Percentiles rank a stretch among this genome's conserved stretches.
phyloP scores from a whole-genome alignment of 2,329 filamentous ascomycete genomes.

The Fusarium ramigenum region DNA sequence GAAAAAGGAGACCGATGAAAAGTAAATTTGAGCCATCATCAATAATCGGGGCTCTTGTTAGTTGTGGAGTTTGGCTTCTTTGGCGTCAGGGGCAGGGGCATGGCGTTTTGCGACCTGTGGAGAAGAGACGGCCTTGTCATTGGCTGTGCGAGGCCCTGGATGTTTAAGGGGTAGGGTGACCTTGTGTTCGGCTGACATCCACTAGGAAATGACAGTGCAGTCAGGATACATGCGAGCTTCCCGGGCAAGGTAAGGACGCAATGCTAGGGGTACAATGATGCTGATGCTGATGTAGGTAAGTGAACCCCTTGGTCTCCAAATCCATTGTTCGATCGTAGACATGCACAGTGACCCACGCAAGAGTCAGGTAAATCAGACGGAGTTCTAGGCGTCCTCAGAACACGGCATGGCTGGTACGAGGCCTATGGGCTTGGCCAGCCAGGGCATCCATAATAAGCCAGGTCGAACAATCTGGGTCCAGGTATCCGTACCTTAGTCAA shows the following conservation, averaged over 20 bases:
- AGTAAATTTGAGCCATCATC: slow-evolving; percentile 36
- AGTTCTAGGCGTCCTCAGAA: not conserved
- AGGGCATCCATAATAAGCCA: not conserved
- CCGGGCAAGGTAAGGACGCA: not conserved
- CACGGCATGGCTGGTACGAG: not conserved
- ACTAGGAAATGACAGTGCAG: not conserved
- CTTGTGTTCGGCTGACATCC: slow-evolving; percentile 23
- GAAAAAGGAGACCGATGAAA: slow-evolving; percentile 10
- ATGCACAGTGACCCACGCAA: not conserved
- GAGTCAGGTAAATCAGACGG: not conserved
- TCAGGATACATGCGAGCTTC: not conserved
- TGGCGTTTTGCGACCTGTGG: slow-evolving; percentile 22
- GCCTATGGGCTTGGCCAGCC: not conserved
- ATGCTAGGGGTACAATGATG: not conserved
- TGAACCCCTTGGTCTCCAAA: not conserved
- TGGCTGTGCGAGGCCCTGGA: slow-evolving; percentile 3
- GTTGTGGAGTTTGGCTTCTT: slow-evolving; percentile 24
- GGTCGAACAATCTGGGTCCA: not conserved
- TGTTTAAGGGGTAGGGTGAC: slow-evolving; percentile 19
- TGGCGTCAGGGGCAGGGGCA: slow-evolving; percentile 40
- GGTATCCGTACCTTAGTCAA: not conserved
- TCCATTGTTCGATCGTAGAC: not conserved
- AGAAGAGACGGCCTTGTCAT: slow-evolving; percentile 17
- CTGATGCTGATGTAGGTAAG: not conserved
- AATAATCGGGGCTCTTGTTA: slow-evolving; percentile 15